Evolutionary conservation across 352 stramenopile genomes (phyloP), one percentile per base, ranked within the genome.

Genomic region (Globisporangium yorkense): DNA sequence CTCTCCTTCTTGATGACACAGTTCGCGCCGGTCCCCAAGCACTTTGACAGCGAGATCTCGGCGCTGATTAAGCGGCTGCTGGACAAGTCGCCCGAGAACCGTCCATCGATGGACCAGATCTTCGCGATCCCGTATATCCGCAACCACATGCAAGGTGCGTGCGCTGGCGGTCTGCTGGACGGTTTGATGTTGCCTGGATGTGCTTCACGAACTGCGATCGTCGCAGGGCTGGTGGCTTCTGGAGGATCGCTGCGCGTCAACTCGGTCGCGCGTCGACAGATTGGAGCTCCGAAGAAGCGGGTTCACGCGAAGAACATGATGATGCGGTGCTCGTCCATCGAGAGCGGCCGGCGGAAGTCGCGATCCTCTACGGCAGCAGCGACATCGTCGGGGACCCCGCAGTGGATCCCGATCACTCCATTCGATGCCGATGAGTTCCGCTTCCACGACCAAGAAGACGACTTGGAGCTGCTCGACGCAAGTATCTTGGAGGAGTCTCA

Each of bases 21-120:
- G 71, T 88, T 82, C 56, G 67, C 70, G 4, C 65, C 75, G 0
- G 50, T 93, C 1, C 84, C 84, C 0, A 35, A 63, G 9, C 79
- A 85, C 61, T 91, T 84, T 52, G 80, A 87, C 57, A 45, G 61
- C 3, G 68, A 89, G 39, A 71, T 93, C 13, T 75, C 68, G 6
- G 57, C 75, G 21, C 61, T 93, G 18, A 61, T 93, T 0, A 62
- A 59, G 48, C 68, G 65, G 18, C 50, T 93, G 43, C 71, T 93
- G 2, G 70, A 91, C 52, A 93, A 93, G 39, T 56, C 74, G 20
- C 84, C 80, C 2, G 77, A 82, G 31, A 57, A 67, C 8, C 73
- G 84, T 1, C 80, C 80, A 10, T 81, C 79, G 3, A 90, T 91
- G 75, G 77, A 90, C 45, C 61, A 89, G 29, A 89, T 93, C 43